phyloP scores from a whole-genome alignment of 2,329 filamentous ascomycete genomes.

The Scleromitrula shiraiana region DNA sequence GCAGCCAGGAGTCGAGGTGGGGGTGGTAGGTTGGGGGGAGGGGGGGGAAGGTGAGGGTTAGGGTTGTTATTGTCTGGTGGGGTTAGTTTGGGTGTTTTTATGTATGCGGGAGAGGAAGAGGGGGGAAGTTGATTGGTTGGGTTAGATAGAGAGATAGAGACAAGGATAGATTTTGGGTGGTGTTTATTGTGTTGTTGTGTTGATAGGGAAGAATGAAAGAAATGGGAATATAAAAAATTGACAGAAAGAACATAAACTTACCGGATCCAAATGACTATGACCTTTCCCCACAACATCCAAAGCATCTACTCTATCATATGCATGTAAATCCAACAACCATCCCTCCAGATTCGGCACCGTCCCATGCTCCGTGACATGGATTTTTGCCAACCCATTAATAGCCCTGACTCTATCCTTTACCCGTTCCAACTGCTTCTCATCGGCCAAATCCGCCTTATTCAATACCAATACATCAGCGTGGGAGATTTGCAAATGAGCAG shows the following conservation, averaged over 20 bases:
- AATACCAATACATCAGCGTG: conserved; percentile 93
- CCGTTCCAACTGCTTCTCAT: conserved; percentile 54
- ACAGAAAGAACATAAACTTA: conserved; percentile 34
- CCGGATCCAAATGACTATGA: conserved; percentile 85
- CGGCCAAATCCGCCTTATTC: conserved; percentile 87
- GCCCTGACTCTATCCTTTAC: conserved; percentile 67
- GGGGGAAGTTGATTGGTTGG: neutral
- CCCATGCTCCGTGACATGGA: conserved; percentile 75
- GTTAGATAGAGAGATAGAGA: neutral
- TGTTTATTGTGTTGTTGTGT: neutral
- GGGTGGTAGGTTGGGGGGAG: conserved; percentile 51
- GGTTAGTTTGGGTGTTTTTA: neutral
- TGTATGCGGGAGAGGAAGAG: neutral
- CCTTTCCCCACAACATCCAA: conserved; percentile 67
- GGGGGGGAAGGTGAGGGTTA: conserved; percentile 59
- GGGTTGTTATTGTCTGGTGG: conserved; percentile 70
- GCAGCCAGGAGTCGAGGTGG: conserved; percentile 22
- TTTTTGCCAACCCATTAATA: conserved; percentile 83
- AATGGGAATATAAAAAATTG: neutral
- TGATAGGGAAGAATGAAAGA: neutral
- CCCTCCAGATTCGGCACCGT: conserved; percentile 77
- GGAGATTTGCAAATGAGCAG: conserved; percentile 91
- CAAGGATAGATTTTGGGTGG: neutral
- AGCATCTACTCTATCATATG: conserved; percentile 75
- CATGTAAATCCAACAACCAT: conserved; percentile 80